These are phyloP conservation scores for Aquilaria malaccensis DNA, from an alignment of 345 rosid genomes.

Conservation along the genomic window DNA sequence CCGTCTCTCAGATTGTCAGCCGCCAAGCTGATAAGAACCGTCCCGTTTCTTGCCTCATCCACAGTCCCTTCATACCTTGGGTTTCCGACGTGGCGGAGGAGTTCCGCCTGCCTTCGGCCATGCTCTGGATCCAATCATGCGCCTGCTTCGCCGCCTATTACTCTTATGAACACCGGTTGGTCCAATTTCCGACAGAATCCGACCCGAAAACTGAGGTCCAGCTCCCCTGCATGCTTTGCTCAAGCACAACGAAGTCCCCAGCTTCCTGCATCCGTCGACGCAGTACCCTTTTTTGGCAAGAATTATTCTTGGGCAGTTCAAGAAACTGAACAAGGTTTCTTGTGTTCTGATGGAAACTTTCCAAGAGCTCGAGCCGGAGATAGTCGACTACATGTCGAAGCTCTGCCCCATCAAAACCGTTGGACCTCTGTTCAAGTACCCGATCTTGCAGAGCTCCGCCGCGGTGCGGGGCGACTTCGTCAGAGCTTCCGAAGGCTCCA, in stretches of 20 bases:
- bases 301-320: constrained; percentile 19
- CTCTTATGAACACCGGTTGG: constrained; percentile 27
- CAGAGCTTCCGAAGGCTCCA: constrained; percentile 33
- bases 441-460: constrained; percentile 17
- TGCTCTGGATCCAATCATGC: constrained; percentile 55
- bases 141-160: constrained; percentile 34
- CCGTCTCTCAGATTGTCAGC: constrained; percentile 29
- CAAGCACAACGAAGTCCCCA: constrained; percentile 34
- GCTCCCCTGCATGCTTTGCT: constrained; percentile 35
- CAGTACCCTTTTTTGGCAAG: constrained; percentile 16
- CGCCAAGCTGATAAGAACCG: constrained; percentile 18
- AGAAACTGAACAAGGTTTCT: constrained; percentile 21
- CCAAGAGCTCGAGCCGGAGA: constrained; percentile 37
- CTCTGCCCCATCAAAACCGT: constrained; percentile 32
- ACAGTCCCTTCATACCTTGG: constrained; percentile 50
- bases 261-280: constrained; percentile 36
- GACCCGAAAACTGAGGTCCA: constrained; percentile 23
- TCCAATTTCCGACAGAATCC: constrained; percentile 21
- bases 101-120: constrained; percentile 32
- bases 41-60: constrained; percentile 29
- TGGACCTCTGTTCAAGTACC: constrained; percentile 40
- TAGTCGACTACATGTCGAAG: constrained; percentile 25
- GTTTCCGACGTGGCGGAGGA: constrained; percentile 27
- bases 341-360: constrained; percentile 47
- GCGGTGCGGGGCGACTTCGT: constrained; percentile 23